A percentile compares a stretch with the other conserved stretches of the same genome.
phyloP scores from a whole-genome alignment of 805 yeast genomes.

The Sugiyamaella smithiae region DNA sequence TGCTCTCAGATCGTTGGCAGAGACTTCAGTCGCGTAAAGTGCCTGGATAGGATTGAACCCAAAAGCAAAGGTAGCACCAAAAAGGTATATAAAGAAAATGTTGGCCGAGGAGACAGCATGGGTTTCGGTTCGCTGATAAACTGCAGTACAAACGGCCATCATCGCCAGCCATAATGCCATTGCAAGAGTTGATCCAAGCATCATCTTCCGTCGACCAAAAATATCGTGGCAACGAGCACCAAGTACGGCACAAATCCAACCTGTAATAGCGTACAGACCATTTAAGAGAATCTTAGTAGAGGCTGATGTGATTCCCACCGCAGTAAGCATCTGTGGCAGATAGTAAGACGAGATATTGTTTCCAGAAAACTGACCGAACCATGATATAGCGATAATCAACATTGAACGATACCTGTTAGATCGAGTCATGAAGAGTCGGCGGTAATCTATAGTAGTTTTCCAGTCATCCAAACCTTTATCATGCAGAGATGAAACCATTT shows the following conservation, averaged over 20 bases:
- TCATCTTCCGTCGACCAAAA: slow-evolving; percentile 32
- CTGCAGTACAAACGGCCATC: slow-evolving; percentile 29
- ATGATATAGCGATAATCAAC: slow-evolving; percentile 12
- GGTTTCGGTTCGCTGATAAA: slow-evolving; percentile 19
- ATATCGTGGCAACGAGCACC: slow-evolving; percentile 27
- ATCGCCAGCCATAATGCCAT: slow-evolving; percentile 27
- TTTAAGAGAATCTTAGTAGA: slow-evolving; percentile 3
- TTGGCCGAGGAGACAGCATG: slow-evolving; percentile 20
- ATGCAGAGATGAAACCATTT: slow-evolving; percentile 12
- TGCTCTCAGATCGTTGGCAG: slow-evolving; percentile 31
- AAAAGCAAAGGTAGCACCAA: slow-evolving; percentile 20
- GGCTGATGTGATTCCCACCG: slow-evolving; percentile 13
- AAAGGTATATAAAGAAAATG: slow-evolving; percentile 18
- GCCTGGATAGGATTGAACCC: slow-evolving; percentile 38
- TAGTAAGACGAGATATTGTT: slow-evolving; percentile 15
- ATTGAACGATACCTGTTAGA: slow-evolving; percentile 15
- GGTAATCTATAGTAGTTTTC: slow-evolving; percentile 12
- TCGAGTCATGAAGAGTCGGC: slow-evolving; percentile 14
- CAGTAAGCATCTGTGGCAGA: slow-evolving; percentile 14
- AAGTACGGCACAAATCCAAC: slow-evolving; percentile 14
- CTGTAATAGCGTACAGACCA: slow-evolving; percentile 9
- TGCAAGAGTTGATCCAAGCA: slow-evolving; percentile 26
- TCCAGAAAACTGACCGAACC: slow-evolving; percentile 15
- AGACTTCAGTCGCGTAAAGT: slow-evolving; percentile 31
- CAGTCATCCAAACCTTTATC: slow-evolving; percentile 9